Conservation (phyloP, 129 eudicot species). For the Calendula officinalis region DNA sequence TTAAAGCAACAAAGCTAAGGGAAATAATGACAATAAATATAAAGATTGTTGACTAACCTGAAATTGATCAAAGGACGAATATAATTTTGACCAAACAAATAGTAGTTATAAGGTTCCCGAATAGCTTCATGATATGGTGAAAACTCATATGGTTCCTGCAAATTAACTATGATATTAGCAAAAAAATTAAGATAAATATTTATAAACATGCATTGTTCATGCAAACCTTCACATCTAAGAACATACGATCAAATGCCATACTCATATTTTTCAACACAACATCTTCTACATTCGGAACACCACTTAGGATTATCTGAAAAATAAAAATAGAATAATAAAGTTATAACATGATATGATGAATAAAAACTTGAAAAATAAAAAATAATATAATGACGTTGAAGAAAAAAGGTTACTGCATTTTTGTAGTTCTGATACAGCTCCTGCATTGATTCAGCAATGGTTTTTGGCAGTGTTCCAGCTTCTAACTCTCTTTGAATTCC, state of each 20-base stretch:
- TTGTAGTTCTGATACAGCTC: conserved; percentile 82
- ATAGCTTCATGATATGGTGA: conserved; percentile 87
- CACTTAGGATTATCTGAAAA: conserved; percentile 76
- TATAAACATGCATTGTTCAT: neutral
- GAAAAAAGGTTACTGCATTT: conserved; percentile 65
- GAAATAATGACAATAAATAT: neutral
- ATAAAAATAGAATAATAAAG: neutral
- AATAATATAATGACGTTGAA: conserved; percentile 19
- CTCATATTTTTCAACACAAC: conserved; percentile 86
- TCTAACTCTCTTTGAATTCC: conserved; percentile 75
- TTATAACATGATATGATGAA: neutral
- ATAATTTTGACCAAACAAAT: conserved; percentile 78
- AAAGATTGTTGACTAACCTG: conserved; percentile 46
- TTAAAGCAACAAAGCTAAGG: neutral
- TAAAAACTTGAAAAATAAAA: neutral
- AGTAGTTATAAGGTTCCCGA: conserved; percentile 87
- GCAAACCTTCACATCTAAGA: conserved; percentile 77
- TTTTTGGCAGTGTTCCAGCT: conserved; percentile 66
- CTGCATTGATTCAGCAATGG: conserved; percentile 72
- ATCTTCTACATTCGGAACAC: conserved; percentile 62
- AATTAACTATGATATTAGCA: conserved; percentile 23
- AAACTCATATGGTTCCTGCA: conserved; percentile 90
- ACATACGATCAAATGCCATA: conserved; percentile 69
- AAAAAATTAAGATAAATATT: conserved; percentile 4
- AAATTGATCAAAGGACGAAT: conserved; percentile 84